A percentile compares a stretch with the other conserved stretches of the same genome.
Conservation (phyloP, 768 basidiomycete species). For the Trametes coccinea region DNA sequence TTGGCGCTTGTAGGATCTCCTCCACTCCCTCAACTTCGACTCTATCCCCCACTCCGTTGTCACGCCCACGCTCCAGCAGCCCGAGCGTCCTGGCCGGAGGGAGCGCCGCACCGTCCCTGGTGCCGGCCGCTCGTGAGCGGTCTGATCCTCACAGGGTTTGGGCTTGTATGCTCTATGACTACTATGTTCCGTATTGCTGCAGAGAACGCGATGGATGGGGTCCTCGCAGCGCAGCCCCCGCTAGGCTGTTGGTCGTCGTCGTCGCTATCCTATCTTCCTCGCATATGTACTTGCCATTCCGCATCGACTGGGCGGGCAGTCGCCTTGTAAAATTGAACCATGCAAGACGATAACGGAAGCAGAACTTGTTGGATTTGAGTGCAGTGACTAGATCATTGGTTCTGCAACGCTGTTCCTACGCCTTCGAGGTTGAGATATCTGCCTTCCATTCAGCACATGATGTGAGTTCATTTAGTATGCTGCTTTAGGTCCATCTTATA, state of each 20-base stretch:
- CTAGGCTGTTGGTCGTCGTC: slow-evolving; percentile 16
- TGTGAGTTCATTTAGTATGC: too few species aligned
- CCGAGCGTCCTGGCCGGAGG: slow-evolving; percentile 71
- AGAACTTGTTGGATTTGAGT: not conserved
- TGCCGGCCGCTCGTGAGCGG: slow-evolving; percentile 52
- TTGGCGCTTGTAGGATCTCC: slow-evolving; percentile 62
- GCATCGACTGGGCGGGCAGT: slow-evolving; percentile 16
- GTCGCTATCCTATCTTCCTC: slow-evolving; percentile 16
- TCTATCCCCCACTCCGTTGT: slow-evolving; percentile 77
- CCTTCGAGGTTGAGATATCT: too few species aligned
- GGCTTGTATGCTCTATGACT: slow-evolving; percentile 23
- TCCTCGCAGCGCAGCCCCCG: slow-evolving; percentile 17
- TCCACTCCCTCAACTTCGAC: slow-evolving; percentile 92
- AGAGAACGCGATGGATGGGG: slow-evolving; percentile 11
- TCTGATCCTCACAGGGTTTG: not conserved
- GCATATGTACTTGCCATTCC: slow-evolving; percentile 22
- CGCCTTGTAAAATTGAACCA: slow-evolving; percentile 19
- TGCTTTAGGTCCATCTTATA: too few species aligned
- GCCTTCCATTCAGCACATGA: too few species aligned
- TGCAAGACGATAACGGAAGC: slow-evolving; percentile 10
- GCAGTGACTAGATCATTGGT: not conserved
- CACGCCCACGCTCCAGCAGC: slow-evolving; percentile 58
- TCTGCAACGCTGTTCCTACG: too few species aligned
- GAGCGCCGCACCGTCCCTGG: slow-evolving; percentile 83
- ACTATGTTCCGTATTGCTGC: slow-evolving; percentile 22